phyloP scores from a whole-genome alignment of 495 filamentous ascomycete species.

The Neohortaea acidophila region DNA sequence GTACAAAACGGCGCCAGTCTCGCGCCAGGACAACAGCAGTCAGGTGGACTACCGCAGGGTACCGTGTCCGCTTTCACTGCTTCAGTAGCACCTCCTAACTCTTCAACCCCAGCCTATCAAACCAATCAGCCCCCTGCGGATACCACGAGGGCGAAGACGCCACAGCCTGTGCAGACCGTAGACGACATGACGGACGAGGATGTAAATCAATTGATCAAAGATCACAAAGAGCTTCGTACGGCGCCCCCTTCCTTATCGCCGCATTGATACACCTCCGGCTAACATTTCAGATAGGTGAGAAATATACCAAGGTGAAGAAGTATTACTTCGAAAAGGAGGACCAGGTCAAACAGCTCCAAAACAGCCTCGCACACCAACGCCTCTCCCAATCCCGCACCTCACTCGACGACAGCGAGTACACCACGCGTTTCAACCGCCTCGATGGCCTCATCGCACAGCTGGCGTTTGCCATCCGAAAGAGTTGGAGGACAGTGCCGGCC shows the following conservation, averaged over 20 bases:
- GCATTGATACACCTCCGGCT: conserved; percentile 5
- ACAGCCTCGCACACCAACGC: conserved; percentile 87
- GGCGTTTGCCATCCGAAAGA: conserved; percentile 85
- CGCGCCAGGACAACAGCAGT: conserved; percentile 1
- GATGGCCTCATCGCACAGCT: conserved; percentile 92
- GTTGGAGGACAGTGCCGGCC: conserved; percentile 64
- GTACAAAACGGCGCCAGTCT: conserved; percentile 13
- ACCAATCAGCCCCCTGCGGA: too few species aligned
- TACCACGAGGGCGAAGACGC: too few species aligned
- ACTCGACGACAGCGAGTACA: conserved; percentile 90
- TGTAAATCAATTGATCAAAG: conserved; percentile 24
- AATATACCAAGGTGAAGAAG: conserved; percentile 95
- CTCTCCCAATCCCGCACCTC: conserved; percentile 89
- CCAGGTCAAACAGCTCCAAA: conserved; percentile 90
- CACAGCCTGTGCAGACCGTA: conserved; percentile 20
- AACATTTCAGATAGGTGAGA: conserved; percentile 45
- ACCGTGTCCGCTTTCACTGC: conserved; percentile 23
- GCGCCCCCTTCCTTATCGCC: conserved; percentile 1
- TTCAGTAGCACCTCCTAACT: conserved; percentile 23
- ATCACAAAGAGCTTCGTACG: conserved; percentile 29
- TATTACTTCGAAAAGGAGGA: conserved; percentile 92
- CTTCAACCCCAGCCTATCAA: too few species aligned
- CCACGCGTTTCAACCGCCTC: conserved; percentile 74
- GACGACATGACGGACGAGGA: conserved; percentile 29
- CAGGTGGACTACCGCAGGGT: conserved; percentile 16